These are phyloP conservation scores for Didymella segeticola DNA, from an alignment of 2,329 filamentous ascomycete species.

Conservation along the genomic window DNA sequence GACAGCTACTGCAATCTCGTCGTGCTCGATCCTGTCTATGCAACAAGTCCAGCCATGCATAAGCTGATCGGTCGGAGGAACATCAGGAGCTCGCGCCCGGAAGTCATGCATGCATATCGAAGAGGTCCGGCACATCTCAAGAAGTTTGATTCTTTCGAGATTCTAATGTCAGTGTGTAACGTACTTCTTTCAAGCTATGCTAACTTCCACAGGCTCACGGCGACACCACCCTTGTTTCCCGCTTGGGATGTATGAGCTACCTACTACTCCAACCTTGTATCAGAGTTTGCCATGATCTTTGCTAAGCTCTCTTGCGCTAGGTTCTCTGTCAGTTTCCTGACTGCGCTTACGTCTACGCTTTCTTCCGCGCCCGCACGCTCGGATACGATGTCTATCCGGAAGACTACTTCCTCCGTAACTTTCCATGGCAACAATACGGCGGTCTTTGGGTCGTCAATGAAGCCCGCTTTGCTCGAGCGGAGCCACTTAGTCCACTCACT, in stretches of 20 bases:
- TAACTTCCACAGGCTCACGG: constrained; percentile 42
- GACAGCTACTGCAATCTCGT: constrained; percentile 73
- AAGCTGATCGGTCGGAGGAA: constrained; percentile 61
- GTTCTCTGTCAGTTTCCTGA: constrained; percentile 48
- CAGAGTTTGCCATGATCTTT: constrained; percentile 1
- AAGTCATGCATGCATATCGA: constrained; percentile 68
- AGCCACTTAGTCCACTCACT: constrained; percentile 29
- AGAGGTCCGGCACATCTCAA: constrained; percentile 71
- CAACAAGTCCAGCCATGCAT: constrained; percentile 68
- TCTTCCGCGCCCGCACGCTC: constrained; percentile 46
- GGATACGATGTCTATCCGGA: constrained; percentile 50
- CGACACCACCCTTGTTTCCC: constrained; percentile 47
- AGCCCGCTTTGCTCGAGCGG: constrained; percentile 45
- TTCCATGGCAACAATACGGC: constrained; percentile 49
- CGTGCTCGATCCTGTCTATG: constrained; percentile 88
- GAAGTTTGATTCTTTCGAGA: constrained; percentile 79
- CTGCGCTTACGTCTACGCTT: constrained; percentile 47
- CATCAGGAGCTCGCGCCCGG: constrained; percentile 62
- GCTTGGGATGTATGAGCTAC: constrained; percentile 51
- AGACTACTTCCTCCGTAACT: constrained; percentile 46
- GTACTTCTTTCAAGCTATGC: background rate
- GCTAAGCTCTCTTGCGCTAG: constrained; percentile 39
- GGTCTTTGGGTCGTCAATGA: constrained; percentile 48
- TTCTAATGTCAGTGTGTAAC: constrained; percentile 67
- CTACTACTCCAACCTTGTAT: background rate